Evolutionary conservation across 2,329 filamentous ascomycete species (phyloP), one percentile per base, ranked within the genome.

Genomic region (Westerdykella ornata): DNA sequence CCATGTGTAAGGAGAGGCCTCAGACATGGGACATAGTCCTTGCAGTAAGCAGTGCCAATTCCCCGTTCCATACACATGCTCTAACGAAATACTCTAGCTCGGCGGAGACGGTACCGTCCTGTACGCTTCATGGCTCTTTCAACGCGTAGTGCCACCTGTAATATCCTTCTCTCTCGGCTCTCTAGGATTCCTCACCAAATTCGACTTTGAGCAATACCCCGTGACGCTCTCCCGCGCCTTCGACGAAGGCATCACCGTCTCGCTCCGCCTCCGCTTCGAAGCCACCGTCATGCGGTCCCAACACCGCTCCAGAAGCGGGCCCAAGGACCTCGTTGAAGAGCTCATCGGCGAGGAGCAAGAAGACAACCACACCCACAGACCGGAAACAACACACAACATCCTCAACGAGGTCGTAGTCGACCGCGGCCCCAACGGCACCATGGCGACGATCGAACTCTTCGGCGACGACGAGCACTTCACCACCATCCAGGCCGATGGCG

Each of bases 361-460:
- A 35, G 85, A 94, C 54, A 81, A 85, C 53, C 80, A 83, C 52
- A 97, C 90, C 0, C 92, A 97, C 69, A 77, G 73, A 32, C 89
- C 89, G 0, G 87, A 92, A 54, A 80, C 81, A 30, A 19, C 20
- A n/a, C 88, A 82, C 63, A 87, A 95, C 65, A 94, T 97, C 43
- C 70, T 98, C 47, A 98, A 98, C 57, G 92, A 98, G 63, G 81
- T 97, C n/a, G 90, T 98, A 7, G 80, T 97, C 20, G 92, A 98
- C 59, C 78, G 92, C 14, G 92, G 92, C 0, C 92, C 92, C 5
- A 96, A 94, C 65, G 81, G 90, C 35, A 95, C 88, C 40, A 90
- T 98, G 86, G 92, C 87, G 9, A 83, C 81, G 39, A 88, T 86
- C 15, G 90, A 97, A 62, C 77, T 97, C 18, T 96, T 96, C 62